Evolutionary conservation across 495 filamentous ascomycete species (phyloP), one percentile per base, ranked within the genome.

Genomic region (Talaromyces proteolyticus): DNA sequence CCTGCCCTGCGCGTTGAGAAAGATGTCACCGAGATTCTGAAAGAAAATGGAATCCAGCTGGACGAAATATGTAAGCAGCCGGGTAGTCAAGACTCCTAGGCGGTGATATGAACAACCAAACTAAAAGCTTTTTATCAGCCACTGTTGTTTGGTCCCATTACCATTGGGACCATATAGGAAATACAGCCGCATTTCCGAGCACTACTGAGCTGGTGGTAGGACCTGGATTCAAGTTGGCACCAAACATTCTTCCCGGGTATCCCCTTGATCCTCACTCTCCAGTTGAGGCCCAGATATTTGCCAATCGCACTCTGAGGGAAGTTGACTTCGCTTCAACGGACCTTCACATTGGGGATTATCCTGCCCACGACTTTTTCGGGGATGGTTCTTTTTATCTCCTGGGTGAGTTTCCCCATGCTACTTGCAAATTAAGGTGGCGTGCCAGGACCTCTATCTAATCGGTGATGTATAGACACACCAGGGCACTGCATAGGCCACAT

Each of bases 1-100:
- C 53, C 58, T 1, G 58, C 49, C 11, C 43, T 61, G 18, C 52
- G 44, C 7, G 39, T 63, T 12, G 23, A 53, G 4, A 64, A 68
- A 36, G 57, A 56, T 46, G 53, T 68, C 14, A 55, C 56, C 10
- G 61, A 68, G 51, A 54, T 68, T 43, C 42, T 68, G 11, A 17
- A 51, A 20, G 63, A 66, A 20, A 49, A 25, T 16, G 46, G 46
- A 4, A 40, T 54, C n/a, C 2, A 23, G 34, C 29, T 54, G n/a
- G 23, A 42, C 4, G 41, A 42, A 6, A 54, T 54, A 20, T 26
- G 52, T 54, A 34, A 10, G 29, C 14, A 34, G 8, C 14, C 8
- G 29, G 14, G 14, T 2, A 10, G 8, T 34, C 4, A 10, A 14
- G 29, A 1, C 29, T 14, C 14, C 14, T 34, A 10, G 29, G 29